A percentile compares a stretch with the other conserved stretches of the same genome.
Evolutionary conservation across 176 grass and related monocot genomes (phyloP).

Genomic region (Avena sativa): DNA sequence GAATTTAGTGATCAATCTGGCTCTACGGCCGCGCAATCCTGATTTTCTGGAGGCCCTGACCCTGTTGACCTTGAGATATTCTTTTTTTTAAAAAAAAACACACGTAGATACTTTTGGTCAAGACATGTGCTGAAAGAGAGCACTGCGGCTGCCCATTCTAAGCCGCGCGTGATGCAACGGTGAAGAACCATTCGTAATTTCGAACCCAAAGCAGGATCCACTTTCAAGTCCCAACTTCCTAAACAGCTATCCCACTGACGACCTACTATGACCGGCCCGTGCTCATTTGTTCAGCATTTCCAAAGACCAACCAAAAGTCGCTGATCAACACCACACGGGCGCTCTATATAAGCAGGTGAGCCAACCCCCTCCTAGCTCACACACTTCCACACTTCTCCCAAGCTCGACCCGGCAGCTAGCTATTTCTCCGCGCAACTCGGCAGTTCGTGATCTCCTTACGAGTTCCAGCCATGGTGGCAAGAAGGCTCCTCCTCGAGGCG

Average conservation of each 20-base stretch:
- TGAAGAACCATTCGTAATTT: background rate
- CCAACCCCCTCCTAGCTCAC: slow-evolving; percentile 9
- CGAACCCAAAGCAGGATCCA: background rate
- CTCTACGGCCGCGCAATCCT: background rate
- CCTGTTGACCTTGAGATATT: background rate
- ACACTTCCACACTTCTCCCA: background rate
- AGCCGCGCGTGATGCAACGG: background rate
- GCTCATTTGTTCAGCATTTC: background rate
- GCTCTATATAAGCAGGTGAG: slow-evolving; percentile 49
- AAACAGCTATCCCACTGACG: background rate
- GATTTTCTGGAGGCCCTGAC: background rate
- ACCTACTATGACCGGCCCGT: background rate
- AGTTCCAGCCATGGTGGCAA: slow-evolving; percentile 45
- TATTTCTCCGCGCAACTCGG: background rate
- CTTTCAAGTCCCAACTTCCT: slow-evolving; percentile 31
- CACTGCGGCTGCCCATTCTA: background rate
- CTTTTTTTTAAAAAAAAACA: background rate
- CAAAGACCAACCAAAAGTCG: slow-evolving; percentile 40
- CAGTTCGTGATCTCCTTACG: background rate
- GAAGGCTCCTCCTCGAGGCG: slow-evolving; percentile 51
- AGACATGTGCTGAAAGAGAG: slow-evolving; percentile 32
- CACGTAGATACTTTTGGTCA: background rate
- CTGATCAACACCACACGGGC: background rate
- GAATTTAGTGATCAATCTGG: background rate
- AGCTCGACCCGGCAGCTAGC: background rate